These are phyloP conservation scores for Phyllostachys edulis DNA, from an alignment of 176 grass and related monocot species.

Conservation along the genomic window DNA sequence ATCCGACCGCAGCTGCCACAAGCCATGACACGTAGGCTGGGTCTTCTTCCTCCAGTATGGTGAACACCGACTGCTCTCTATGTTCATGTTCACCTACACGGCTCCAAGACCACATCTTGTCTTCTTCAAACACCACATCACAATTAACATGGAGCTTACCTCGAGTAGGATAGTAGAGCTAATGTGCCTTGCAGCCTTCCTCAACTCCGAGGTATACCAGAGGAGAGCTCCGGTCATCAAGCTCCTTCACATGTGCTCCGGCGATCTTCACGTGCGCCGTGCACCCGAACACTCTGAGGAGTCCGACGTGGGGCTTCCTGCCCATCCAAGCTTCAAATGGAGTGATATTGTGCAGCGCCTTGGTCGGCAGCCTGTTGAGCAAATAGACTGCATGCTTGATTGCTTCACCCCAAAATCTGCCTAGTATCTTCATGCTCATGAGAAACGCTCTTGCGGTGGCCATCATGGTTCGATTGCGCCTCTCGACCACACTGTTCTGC, in stretches of 20 bases:
- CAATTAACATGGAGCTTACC: neutral
- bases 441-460: neutral
- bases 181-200: neutral
- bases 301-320: neutral
- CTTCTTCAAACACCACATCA: neutral
- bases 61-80: no score
- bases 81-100: neutral
- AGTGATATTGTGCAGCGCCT: neutral
- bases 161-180: accelerated
- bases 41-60: no score
- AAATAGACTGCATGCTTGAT: neutral
- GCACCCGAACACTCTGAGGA: neutral
- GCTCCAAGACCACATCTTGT: neutral
- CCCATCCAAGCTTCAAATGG: neutral
- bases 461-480: neutral
- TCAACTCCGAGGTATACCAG: neutral
- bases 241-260: accelerated
- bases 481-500: neutral
- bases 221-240: neutral
- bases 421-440: neutral
- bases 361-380: neutral
- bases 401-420: neutral
- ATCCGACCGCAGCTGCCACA: no score
- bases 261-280: neutral
- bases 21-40: no score